Conservation (phyloP, 352 stramenopile species). For the Globisporangium carolinianum region DNA sequence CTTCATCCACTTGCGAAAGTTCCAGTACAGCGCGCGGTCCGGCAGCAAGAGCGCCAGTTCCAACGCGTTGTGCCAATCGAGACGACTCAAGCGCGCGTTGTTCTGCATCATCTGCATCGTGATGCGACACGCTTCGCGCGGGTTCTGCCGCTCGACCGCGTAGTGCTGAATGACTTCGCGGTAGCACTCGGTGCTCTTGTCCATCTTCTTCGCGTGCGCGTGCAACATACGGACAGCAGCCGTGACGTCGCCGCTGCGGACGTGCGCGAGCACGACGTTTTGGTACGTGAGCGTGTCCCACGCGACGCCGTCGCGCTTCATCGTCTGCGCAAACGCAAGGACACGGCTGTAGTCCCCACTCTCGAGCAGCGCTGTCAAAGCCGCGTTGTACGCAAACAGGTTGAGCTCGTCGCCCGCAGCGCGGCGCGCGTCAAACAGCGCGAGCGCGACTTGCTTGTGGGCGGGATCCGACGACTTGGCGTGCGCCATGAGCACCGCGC, state of each 20-base stretch:
- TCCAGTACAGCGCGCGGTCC: constrained; percentile 75
- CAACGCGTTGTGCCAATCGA: constrained; percentile 77
- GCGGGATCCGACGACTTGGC: constrained; percentile 43
- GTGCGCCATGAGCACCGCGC: constrained; percentile 68
- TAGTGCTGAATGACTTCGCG: constrained; percentile 65
- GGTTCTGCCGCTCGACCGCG: constrained; percentile 53
- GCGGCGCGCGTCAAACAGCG: constrained; percentile 55
- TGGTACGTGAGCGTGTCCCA: constrained; percentile 73
- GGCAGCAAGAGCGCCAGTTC: constrained; percentile 45
- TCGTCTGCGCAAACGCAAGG: constrained; percentile 43
- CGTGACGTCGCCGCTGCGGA: constrained; percentile 46
- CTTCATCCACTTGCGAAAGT: constrained; percentile 85
- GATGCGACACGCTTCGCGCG: constrained; percentile 51
- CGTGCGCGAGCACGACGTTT: constrained; percentile 52
- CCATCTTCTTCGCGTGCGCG: constrained; percentile 63
- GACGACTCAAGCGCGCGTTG: constrained; percentile 64
- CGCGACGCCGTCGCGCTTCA: constrained; percentile 48
- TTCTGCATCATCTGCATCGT: constrained; percentile 86
- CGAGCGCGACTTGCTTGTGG: constrained; percentile 27
- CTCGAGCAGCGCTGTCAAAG: constrained; percentile 49
- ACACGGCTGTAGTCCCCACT: constrained; percentile 48
- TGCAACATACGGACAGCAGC: constrained; percentile 63
- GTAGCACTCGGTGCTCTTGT: constrained; percentile 65
- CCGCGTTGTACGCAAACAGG: constrained; percentile 66
- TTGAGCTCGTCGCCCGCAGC: constrained; percentile 35